phyloP scores from a whole-genome alignment of 2,329 filamentous ascomycete species.

The Rhinocladiella similis region DNA sequence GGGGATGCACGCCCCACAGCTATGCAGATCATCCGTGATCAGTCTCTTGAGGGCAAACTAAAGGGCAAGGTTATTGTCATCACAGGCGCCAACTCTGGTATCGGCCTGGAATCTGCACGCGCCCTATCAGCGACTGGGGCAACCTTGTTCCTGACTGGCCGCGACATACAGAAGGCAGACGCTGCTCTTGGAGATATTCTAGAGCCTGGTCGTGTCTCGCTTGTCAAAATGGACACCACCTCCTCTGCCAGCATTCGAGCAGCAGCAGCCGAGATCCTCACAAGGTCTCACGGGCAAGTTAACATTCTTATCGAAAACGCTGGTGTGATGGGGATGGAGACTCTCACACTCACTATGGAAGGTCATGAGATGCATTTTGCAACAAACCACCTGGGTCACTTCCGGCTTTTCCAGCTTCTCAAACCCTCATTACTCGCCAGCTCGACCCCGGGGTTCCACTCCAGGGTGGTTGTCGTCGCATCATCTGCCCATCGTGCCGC shows the following conservation, averaged over 20 bases:
- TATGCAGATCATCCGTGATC: constrained; percentile 22
- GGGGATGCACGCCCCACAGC: constrained; percentile 21
- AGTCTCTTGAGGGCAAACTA: constrained; percentile 16
- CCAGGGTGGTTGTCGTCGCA: constrained; percentile 50
- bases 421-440: constrained; percentile 42
- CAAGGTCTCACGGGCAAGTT: constrained; percentile 10
- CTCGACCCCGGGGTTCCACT: constrained; percentile 41
- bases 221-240: constrained; percentile 48
- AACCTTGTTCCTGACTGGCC: constrained; percentile 36
- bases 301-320: constrained; percentile 39
- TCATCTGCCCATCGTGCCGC: constrained; percentile 44
- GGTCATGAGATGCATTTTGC: constrained; percentile 54
- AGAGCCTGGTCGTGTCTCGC: constrained; percentile 30
- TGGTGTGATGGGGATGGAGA: constrained; percentile 41
- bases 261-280: constrained; percentile 36
- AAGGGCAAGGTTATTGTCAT: constrained; percentile 37
- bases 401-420: constrained; percentile 54
- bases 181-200: constrained; percentile 27
- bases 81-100: constrained; percentile 39
- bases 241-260: constrained; percentile 45
- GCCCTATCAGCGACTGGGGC: constrained; percentile 40
- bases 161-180: constrained; percentile 36
- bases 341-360: constrained; percentile 36
- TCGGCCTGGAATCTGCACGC: constrained; percentile 39
- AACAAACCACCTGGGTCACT: constrained; percentile 39